Conservation (phyloP, 768 basidiomycete genomes). For the Tylopilus subfusipes region DNA sequence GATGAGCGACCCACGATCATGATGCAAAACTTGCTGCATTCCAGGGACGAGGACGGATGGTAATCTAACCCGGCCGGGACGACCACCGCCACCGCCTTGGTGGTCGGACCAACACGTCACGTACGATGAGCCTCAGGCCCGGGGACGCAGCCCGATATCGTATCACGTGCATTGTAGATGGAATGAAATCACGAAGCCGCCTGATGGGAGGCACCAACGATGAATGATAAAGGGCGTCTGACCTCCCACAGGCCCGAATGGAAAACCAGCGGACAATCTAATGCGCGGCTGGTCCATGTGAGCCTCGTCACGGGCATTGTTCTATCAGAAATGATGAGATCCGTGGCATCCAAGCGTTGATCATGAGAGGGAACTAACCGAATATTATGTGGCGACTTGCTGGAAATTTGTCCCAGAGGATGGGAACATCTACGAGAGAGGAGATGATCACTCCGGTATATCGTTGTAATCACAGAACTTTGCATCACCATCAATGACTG, state of each 20-base stretch:
- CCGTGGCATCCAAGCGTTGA: slow-evolving; percentile 16
- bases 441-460: too few relatives aligned
- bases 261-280: slow-evolving; percentile 3
- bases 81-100: slow-evolving; percentile 18
- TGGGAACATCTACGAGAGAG: background rate
- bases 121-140: slow-evolving; percentile 8
- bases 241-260: slow-evolving; percentile 12
- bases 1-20: background rate
- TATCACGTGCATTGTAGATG: background rate
- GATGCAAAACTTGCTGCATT: slow-evolving; percentile 3
- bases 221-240: slow-evolving; percentile 7
- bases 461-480: background rate
- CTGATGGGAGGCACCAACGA: slow-evolving; percentile 10
- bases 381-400: background rate
- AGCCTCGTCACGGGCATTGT: slow-evolving; percentile 8
- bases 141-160: slow-evolving; percentile 2
- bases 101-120: slow-evolving; percentile 16
- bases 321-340: slow-evolving; percentile 12
- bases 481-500: background rate
- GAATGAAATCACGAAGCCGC: slow-evolving; percentile 16
- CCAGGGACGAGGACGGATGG: background rate
- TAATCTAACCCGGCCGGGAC: slow-evolving; percentile 5
- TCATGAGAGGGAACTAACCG: slow-evolving; percentile 17
- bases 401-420: background rate
- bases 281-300: background rate